Evolutionary conservation across 2,329 filamentous ascomycete genomes (phyloP), one percentile per base, ranked within the genome.

Genomic region (Aspergillus calidoustus): DNA sequence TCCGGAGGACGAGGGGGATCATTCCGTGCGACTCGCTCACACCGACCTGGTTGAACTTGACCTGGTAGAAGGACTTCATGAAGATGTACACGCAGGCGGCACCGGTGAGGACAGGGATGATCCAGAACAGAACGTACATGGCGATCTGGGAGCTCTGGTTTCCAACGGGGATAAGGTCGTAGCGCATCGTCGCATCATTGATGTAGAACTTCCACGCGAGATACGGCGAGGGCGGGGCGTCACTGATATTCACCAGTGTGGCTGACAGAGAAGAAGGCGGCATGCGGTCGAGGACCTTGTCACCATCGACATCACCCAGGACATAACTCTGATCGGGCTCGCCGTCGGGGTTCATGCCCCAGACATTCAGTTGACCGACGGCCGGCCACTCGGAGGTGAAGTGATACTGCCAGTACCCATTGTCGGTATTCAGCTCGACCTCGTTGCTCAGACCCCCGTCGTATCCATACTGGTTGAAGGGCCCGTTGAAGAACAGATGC

Each of bases 371-470:
- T 68, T 89, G 86, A 59, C 86, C 82, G 47, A 81, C 74, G 2
- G 83, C 82, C 4, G 87, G 87, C 86, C 87, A 89, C 69, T 89
- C 87, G 3, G 81, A 79, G 80, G 88, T 84, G 63, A 88, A 86
- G 64, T 86, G 80, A 65, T 83, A 85, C 22, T 79, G 75, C 87
- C 87, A 89, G 2, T 76, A 72, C 17, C 80, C 78, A 50, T 85
- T 78, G n/a, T 74, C 79, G 19, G 75, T 74, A 30, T 80, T 77
- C 48, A 84, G 80, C 22, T 77, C 69, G 76, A 89, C 82, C 4
- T 75, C 64, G 59, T 87, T 87, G 2, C 77, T 71, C 23, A 89
- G 69, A 3, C 87, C 87, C 25, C 81, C 79, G 69, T 90, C 87
- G 68, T 83, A 89, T 15, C 87, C 87, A 68, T 84, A 90, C 62